These are phyloP conservation scores for Colletotrichum tabaci DNA, from an alignment of 2,329 filamentous ascomycete species.

Conservation along the genomic window DNA sequence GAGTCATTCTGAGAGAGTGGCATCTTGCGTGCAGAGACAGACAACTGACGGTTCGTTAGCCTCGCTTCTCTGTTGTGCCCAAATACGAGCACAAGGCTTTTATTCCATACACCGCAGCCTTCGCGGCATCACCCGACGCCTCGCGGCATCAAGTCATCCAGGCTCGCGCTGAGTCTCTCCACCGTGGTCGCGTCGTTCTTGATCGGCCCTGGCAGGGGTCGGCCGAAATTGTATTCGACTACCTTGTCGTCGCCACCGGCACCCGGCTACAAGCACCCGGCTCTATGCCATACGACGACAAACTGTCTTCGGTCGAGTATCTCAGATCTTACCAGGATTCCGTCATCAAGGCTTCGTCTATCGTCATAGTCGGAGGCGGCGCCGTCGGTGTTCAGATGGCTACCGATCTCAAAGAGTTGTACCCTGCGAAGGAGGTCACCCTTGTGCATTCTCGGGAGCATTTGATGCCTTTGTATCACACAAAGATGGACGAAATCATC, in stretches of 20 bases:
- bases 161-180: slow-evolving; percentile 14
- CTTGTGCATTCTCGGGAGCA: slow-evolving; percentile 62
- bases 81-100: slow-evolving; percentile 62
- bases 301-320: slow-evolving; percentile 46
- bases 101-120: slow-evolving; percentile 58
- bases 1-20: neutral
- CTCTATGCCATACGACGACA: slow-evolving; percentile 23
- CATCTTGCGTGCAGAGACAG: neutral
- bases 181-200: slow-evolving; percentile 3
- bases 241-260: slow-evolving; percentile 22
- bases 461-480: slow-evolving; percentile 52
- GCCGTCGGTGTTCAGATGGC: slow-evolving; percentile 66
- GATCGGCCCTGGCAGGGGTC: slow-evolving; percentile 32
- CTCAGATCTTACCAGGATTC: slow-evolving; percentile 50
- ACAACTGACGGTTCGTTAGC: slow-evolving; percentile 50
- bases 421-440: slow-evolving; percentile 61
- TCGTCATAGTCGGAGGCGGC: slow-evolving; percentile 60
- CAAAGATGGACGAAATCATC: slow-evolving; percentile 20
- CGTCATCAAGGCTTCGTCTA: slow-evolving; percentile 41
- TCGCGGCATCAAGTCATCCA: slow-evolving; percentile 28
- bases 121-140: slow-evolving; percentile 11
- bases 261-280: slow-evolving; percentile 21
- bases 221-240: slow-evolving; percentile 17
- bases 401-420: slow-evolving; percentile 62
- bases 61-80: slow-evolving; percentile 58